Evolutionary conservation across 1,139 yeast genomes (phyloP).

Genomic region (Lodderomyces parapsilosis): DNA sequence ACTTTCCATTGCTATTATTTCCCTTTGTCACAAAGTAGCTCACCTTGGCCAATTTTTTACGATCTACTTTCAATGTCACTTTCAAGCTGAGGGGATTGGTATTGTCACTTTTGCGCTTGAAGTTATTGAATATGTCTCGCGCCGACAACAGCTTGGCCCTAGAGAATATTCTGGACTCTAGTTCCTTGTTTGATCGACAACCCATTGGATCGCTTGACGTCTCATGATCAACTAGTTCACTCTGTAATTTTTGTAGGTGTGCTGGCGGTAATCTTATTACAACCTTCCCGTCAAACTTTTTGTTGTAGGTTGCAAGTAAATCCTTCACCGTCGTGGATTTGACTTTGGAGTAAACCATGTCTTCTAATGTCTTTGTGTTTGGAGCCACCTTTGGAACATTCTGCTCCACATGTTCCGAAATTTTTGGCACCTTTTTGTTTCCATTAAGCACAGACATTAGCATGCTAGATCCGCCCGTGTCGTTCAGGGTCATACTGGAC

Average conservation of each 20-base stretch:
- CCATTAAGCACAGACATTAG: neutral
- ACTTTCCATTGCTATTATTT: conserved; percentile 12
- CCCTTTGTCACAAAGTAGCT: conserved; percentile 35
- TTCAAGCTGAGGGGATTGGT: neutral
- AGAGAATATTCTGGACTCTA: conserved; percentile 8
- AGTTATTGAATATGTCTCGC: conserved; percentile 14
- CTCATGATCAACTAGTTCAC: no score
- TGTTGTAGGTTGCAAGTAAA: conserved; percentile 16
- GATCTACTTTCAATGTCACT: conserved; percentile 24
- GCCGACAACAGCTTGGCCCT: conserved; percentile 12
- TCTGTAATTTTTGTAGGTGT: neutral
- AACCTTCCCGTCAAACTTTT: conserved; percentile 3
- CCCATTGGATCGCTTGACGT: no score
- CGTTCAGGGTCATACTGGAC: neutral
- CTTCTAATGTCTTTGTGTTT: conserved; percentile 6
- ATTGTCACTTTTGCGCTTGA: neutral
- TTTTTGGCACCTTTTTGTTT: neutral
- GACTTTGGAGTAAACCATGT: conserved; percentile 10
- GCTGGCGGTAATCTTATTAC: conserved; percentile 7
- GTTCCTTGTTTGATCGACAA: neutral
- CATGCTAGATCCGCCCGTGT: neutral
- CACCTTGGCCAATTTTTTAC: conserved; percentile 26
- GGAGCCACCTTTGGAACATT: neutral
- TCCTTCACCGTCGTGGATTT: conserved; percentile 27
- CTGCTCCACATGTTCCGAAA: neutral